Conservation (phyloP, 306 rosid species). For the Vigna radiata region DNA sequence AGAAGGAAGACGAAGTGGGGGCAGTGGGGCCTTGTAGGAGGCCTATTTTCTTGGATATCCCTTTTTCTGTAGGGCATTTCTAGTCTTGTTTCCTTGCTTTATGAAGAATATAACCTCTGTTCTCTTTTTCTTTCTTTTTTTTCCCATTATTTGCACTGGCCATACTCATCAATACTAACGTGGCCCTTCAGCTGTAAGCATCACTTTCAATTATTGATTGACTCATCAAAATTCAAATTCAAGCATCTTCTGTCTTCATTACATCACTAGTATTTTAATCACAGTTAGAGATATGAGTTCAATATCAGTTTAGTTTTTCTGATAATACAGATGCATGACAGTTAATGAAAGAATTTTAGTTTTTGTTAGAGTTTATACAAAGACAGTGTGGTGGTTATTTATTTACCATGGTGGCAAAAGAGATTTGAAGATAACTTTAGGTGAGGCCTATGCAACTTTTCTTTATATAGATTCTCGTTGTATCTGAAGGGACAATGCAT, state of each 20-base stretch:
- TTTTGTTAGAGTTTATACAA: not conserved
- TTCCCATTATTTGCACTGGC: slow-evolving; percentile 36
- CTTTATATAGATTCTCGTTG: slow-evolving; percentile 40
- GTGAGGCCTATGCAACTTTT: slow-evolving; percentile 44
- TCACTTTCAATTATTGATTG: slow-evolving; percentile 46
- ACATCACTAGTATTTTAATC: no score
- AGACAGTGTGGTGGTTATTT: not conserved
- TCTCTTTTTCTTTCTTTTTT: slow-evolving; percentile 39
- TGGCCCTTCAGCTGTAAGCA: slow-evolving; percentile 38
- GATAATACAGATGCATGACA: not conserved
- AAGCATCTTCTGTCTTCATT: not conserved
- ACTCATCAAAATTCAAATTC: slow-evolving; percentile 39
- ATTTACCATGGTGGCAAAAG: slow-evolving; percentile 33
- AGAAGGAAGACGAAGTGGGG: slow-evolving; percentile 59
- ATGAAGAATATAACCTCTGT: slow-evolving; percentile 32
- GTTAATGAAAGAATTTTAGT: not conserved
- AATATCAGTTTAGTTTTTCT: slow-evolving; percentile 1
- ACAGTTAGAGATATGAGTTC: not conserved
- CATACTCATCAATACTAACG: slow-evolving; percentile 38
- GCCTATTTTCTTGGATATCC: slow-evolving; percentile 41
- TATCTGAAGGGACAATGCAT: slow-evolving; percentile 43
- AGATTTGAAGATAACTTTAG: slow-evolving; percentile 49
- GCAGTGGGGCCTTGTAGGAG: slow-evolving; percentile 41
- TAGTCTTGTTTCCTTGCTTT: slow-evolving; percentile 52
- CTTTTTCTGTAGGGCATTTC: slow-evolving; percentile 45